Base-by-base conservation (phyloP, 371 early-diverging fungal species). In the Catenaria anguillulae region DNA sequence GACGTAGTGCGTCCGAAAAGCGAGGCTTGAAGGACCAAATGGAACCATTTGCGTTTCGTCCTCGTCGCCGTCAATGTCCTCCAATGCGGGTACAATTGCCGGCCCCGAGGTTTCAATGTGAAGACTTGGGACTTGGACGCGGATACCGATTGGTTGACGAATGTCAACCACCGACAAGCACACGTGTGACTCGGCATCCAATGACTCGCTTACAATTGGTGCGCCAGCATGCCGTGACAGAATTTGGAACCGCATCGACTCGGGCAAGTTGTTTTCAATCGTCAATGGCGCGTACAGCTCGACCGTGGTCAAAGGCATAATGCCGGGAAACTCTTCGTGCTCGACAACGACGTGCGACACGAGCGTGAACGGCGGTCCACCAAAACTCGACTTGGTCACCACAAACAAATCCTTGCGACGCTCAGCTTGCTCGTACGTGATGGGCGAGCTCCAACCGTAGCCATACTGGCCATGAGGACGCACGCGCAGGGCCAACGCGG, bases 181-280 rank as follows among this genome's bases (percentile, higher is more conserved):
- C 21, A 85, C 84, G 0, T 82, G 66, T 0, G 78, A 84, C 19
- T 92, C 93, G 56, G 59, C 8, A 17, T 24, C 59, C 4, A 58
- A 21, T 24, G 56, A 55, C 84, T 81, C 6, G 79, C 68, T 60
- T 93, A 67, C 45, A 71, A 74, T 15, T 84, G 84, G 24, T 75
- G 76, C 68, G 76, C 80, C 64, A 76, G 74, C 65, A 80, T 77
- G 6, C 77, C 74, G 4, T 75, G 69, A 1, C 79, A 79, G 65
- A 85, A 93, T 76, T 2, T 62, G 70, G 67, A 88, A 90, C 42
- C 82, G 81, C 67, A 92, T 74, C 64, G 89, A 83, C 69, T 85
- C 92, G 0, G 98, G 98, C 48, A 98, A 72, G 45, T 94, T 71
- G 66, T 98, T 98, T 74, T 98, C 97, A 36, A 98, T 79, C 70